phyloP scores from a whole-genome alignment of 2,329 filamentous ascomycete genomes.

The Pestalotiopsis sp. region DNA sequence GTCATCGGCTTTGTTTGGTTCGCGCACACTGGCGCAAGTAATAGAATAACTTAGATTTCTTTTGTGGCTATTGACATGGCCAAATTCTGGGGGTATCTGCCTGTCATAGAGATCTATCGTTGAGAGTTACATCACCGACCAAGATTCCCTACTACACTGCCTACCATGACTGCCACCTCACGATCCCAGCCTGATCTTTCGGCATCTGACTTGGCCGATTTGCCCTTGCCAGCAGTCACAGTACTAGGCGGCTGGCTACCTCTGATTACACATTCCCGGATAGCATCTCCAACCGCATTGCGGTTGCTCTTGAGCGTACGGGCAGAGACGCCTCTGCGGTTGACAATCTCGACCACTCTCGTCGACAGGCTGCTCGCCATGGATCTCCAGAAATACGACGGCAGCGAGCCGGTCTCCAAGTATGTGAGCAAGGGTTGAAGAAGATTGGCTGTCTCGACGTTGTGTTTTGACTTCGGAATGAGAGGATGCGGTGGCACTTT shows the following conservation, averaged over 20 bases:
- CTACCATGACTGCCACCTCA: constrained; percentile 93
- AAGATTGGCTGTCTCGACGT: constrained; percentile 50
- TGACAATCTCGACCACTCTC: constrained; percentile 82
- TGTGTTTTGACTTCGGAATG: constrained; percentile 39
- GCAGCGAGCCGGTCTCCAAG: constrained; percentile 86
- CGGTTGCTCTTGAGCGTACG: constrained; percentile 78
- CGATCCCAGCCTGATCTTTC: constrained; percentile 73
- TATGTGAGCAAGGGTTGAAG: constrained; percentile 72
- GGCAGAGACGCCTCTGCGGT: constrained; percentile 80
- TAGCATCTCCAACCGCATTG: constrained; percentile 72
- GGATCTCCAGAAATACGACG: constrained; percentile 92
- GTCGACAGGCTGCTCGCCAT: constrained; percentile 77
- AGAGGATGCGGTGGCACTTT: constrained; percentile 72
- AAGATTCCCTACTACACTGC: constrained; percentile 69
- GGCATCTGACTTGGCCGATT: constrained; percentile 41
- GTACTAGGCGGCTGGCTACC: constrained; percentile 71
- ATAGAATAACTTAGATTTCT: too few relatives aligned
- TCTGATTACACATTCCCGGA: constrained; percentile 80
- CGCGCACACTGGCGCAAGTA: too few relatives aligned
- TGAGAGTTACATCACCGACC: constrained; percentile 37
- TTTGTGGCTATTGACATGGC: too few relatives aligned
- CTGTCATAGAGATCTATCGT: neutral
- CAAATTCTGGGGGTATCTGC: too few relatives aligned
- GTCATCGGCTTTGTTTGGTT: too few relatives aligned
- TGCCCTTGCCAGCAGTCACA: constrained; percentile 45